These are phyloP conservation scores for Botryotinia convoluta DNA, from an alignment of 2,329 filamentous ascomycete species.

Conservation along the genomic window DNA sequence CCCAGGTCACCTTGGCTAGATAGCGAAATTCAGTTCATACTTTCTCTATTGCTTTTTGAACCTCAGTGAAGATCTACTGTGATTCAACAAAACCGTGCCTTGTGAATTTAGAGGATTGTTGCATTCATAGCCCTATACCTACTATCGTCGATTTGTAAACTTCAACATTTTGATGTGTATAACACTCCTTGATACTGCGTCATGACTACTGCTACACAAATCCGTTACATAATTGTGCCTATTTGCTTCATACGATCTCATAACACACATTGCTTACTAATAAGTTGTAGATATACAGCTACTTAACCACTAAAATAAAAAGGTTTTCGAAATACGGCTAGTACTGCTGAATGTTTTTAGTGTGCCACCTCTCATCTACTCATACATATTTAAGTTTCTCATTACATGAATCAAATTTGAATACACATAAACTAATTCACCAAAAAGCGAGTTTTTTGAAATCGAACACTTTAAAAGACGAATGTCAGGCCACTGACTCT, in stretches of 20 bases:
- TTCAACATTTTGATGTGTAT: background rate
- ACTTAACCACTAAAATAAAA: background rate
- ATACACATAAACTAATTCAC: background rate
- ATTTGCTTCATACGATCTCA: no score
- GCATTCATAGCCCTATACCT: background rate
- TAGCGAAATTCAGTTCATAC: background rate
- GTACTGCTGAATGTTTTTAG: background rate
- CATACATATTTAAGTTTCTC: background rate
- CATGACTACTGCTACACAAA: background rate
- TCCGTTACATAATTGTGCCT: background rate
- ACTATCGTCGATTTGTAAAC: background rate
- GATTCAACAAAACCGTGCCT: background rate
- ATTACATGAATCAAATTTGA: background rate
- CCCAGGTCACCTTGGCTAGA: background rate
- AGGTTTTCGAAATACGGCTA: background rate
- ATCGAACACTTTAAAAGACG: background rate
- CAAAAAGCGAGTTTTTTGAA: accelerated
- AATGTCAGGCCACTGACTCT: background rate
- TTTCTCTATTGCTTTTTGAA: background rate
- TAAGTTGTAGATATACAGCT: background rate
- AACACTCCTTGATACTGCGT: background rate
- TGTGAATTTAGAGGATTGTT: background rate
- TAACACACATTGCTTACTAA: no score
- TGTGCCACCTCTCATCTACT: background rate
- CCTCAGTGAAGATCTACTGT: background rate